phyloP scores from a whole-genome alignment of 768 basidiomycete genomes.

The Candolleomyces aberdarensis region DNA sequence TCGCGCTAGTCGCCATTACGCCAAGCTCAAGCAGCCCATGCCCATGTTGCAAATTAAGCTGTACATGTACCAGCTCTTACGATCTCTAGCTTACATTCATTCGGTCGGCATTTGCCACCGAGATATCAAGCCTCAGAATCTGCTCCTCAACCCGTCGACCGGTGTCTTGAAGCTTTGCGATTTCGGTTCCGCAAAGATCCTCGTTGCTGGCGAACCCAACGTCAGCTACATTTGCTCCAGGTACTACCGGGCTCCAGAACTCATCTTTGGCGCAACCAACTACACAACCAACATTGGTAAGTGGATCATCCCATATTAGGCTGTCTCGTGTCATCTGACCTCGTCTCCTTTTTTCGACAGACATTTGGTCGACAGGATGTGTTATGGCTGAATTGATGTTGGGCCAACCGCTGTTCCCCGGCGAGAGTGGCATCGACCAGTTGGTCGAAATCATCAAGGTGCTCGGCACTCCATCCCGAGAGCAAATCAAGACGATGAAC shows the following conservation, averaged over 20 bases:
- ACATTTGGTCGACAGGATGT: slow-evolving; percentile 99
- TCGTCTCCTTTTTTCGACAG: slow-evolving; percentile 34
- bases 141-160: slow-evolving; percentile 94
- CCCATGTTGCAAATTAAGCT: slow-evolving; percentile 99
- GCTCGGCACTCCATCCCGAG: slow-evolving; percentile 94
- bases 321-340: slow-evolving; percentile 9
- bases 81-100: slow-evolving; percentile 98
- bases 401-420: slow-evolving; percentile 97
- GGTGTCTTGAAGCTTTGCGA: slow-evolving; percentile 98
- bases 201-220: slow-evolving; percentile 97
- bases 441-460: slow-evolving; percentile 99
- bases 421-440: slow-evolving; percentile 98
- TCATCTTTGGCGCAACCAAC: slow-evolving; percentile 99
- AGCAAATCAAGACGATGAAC: slow-evolving; percentile 99
- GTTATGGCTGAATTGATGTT: slow-evolving; percentile 99
- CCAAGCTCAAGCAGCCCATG: slow-evolving; percentile 99
- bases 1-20: slow-evolving; percentile 97
- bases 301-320: slow-evolving; percentile 24
- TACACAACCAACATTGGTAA: slow-evolving; percentile 98
- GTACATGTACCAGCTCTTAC: slow-evolving; percentile 99
- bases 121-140: slow-evolving; percentile 99
- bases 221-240: slow-evolving; percentile 99
- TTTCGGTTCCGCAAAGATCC: slow-evolving; percentile 98
- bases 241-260: slow-evolving; percentile 98
- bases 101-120: slow-evolving; percentile 99